Evolutionary conservation across 129 eudicot species (phyloP), one percentile per base, ranked within the genome.

Genomic region (Scalesia atractyloides): DNA sequence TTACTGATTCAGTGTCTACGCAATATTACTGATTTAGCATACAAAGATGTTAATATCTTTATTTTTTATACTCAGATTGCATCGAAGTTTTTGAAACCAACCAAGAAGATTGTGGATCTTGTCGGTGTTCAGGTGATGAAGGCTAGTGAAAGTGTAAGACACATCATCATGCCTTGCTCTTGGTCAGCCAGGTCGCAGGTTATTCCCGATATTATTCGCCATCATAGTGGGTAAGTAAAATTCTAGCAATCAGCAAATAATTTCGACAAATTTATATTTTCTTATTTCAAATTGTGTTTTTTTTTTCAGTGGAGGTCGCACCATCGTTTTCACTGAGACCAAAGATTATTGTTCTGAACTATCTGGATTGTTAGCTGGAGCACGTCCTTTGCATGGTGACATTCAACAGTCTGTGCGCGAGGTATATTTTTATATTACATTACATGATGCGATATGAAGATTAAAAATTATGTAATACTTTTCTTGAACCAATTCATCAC

Each of bases 341-440:
- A 95, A 91, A 75, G 97, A 86, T 69, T 91, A 84, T 46, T 94
- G 96, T 75, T 95, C 99, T 19, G 87, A 85, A 75, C 91, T 95
- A 41, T 85, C 99, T 81, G 91, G 88, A 7, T 20, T 91, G n/a
- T 80, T 95, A 26, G 80, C 85, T 11, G 99, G 97, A 56, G 97
- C 99, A 26, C 96, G 97, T 17, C 87, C 99, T 53, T 69, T 90
- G 82, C 99, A 95, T 76, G 97, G 99, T 52, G 99, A 95, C 77
- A 95, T 95, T 65, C 96, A 94, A 54, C 99, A 94, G 81, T 68
- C 97, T 69, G 84, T 82, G 11, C 97, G 99, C 17, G 99, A 94
- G 93, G 99, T 94, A 82, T 60, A 60, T n/a, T n/a, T n/a, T n/a
- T n/a, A n/a, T n/a, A n/a, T n/a, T n/a, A n/a, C n/a, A n/a, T 33